A percentile compares a stretch with the other conserved stretches of the same genome.
phyloP scores from a whole-genome alignment of 2,329 filamentous ascomycete genomes.

The Colletotrichum spinosum region DNA sequence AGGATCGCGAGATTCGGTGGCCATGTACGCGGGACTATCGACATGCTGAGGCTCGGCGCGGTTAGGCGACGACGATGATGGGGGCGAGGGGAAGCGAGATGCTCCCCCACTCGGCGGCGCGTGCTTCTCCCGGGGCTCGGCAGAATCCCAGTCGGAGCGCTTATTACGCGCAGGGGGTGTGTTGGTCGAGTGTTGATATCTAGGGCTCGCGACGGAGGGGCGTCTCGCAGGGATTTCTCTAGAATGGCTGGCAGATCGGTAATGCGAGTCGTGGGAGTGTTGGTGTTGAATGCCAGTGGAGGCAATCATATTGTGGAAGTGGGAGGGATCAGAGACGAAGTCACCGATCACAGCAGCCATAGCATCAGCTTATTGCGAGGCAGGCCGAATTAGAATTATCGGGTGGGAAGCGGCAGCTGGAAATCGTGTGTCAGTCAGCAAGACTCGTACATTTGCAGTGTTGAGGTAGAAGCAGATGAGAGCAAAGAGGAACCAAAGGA shows the following conservation, averaged over 20 bases:
- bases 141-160: constrained; percentile 34
- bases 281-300: constrained; percentile 58
- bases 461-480: neutral
- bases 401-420: constrained; percentile 30
- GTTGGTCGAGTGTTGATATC: constrained; percentile 40
- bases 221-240: constrained; percentile 43
- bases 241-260: constrained; percentile 51
- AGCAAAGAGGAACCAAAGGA: neutral
- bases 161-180: constrained; percentile 25
- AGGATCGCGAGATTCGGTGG: constrained; percentile 48
- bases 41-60: constrained; percentile 54
- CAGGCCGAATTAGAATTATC: constrained; percentile 38
- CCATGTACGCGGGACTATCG: constrained; percentile 59
- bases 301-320: constrained; percentile 78
- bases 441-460: neutral
- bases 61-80: constrained; percentile 63
- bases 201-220: constrained; percentile 45
- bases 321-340: constrained; percentile 77
- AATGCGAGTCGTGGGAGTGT: constrained; percentile 58
- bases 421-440: constrained; percentile 3
- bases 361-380: constrained; percentile 51
- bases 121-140: constrained; percentile 35
- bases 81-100: constrained; percentile 65
- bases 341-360: constrained; percentile 78
- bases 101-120: constrained; percentile 52